Conservation (phyloP, 2,329 filamentous ascomycete genomes). For the Fusarium falciforme region DNA sequence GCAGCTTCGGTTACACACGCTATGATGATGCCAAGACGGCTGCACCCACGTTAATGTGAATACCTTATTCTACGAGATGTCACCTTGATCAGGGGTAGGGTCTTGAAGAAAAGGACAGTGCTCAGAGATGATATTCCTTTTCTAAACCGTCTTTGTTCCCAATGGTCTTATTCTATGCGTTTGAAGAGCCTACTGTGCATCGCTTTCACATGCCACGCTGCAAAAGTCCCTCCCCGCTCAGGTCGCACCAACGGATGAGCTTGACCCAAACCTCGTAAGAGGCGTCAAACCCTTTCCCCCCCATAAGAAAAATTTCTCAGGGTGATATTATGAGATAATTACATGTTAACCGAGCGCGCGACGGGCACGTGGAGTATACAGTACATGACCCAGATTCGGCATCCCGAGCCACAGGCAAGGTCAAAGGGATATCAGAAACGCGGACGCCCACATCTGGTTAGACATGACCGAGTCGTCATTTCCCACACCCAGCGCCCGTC, state of each 20-base stretch:
- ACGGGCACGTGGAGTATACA: slow-evolving; percentile 6
- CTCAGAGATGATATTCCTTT: not conserved
- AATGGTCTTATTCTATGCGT: not conserved
- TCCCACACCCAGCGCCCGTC: slow-evolving; percentile 21
- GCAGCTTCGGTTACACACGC: slow-evolving; percentile 23
- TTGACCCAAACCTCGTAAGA: slow-evolving; percentile 28
- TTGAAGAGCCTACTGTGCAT: not conserved
- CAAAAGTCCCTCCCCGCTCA: slow-evolving; percentile 26
- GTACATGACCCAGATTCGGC: slow-evolving; percentile 8
- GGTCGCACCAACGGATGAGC: slow-evolving; percentile 14
- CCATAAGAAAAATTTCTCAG: slow-evolving; percentile 3
- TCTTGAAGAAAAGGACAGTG: not conserved
- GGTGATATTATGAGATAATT: slow-evolving; percentile 33
- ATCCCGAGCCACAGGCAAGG: not conserved
- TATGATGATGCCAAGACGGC: slow-evolving; percentile 37
- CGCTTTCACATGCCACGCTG: not conserved
- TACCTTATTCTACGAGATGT: slow-evolving; percentile 15
- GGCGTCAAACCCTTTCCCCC: slow-evolving; percentile 3
- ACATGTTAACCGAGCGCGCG: not conserved
- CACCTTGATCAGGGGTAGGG: slow-evolving; percentile 6
- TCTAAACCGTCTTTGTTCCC: not conserved
- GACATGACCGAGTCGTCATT: slow-evolving; percentile 20
- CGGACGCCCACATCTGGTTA: slow-evolving; percentile 15
- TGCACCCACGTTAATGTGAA: slow-evolving; percentile 32
- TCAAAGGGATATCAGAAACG: slow-evolving; percentile 23